Evolutionary conservation across 2,329 filamentous ascomycete species (phyloP), one percentile per base, ranked within the genome.

Genomic region (Pseudocercospora vitis): DNA sequence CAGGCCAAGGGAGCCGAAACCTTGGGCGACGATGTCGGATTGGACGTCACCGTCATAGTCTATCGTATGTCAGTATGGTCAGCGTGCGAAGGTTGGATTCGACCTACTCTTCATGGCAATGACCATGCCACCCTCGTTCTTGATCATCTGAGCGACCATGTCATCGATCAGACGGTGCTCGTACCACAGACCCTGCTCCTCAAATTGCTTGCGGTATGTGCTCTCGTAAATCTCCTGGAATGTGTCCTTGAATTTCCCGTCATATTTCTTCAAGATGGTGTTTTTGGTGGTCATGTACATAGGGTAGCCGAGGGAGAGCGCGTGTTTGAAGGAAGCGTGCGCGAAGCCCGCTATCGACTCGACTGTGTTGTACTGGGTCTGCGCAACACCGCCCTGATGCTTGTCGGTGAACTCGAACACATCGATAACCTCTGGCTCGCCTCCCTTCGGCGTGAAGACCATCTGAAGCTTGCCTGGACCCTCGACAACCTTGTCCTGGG

Each of bases 211-310:
- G 81, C 88, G 87, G 81, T 97, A 99, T 66, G 86, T 78, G 55
- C 81, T 82, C 60, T 97, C 89, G 77, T 92, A 99, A 68, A 97
- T 84, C 70, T 95, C 88, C 82, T 99, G 89, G 85, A 99, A 99
- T 74, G 97, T 95, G 71, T 99, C 94, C 86, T 97, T 97, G 84
- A 99, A 99, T 67, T 89, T 84, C 49, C 94, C 94, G 71, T 99
- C 94, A 77, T 99, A 99, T 75, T 91, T 92, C 82, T 99, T 99
- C 65, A 99, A 80, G 67, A 99, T 99, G 65, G 94, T 99, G 82
- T 97, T 97, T 87, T 99, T 99, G 76, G 94, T 99, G 82, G 90
- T 96, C 92, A 97, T 95, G 81, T 97, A 99, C 68, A 99, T 81
- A n/a, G 94, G 94, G 63, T 95, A 79, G 60, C 80, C 80, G 83